A percentile compares a stretch with the other conserved stretches of the same genome.
phyloP scores from a whole-genome alignment of 768 basidiomycete species.

The Suillus spraguei region DNA sequence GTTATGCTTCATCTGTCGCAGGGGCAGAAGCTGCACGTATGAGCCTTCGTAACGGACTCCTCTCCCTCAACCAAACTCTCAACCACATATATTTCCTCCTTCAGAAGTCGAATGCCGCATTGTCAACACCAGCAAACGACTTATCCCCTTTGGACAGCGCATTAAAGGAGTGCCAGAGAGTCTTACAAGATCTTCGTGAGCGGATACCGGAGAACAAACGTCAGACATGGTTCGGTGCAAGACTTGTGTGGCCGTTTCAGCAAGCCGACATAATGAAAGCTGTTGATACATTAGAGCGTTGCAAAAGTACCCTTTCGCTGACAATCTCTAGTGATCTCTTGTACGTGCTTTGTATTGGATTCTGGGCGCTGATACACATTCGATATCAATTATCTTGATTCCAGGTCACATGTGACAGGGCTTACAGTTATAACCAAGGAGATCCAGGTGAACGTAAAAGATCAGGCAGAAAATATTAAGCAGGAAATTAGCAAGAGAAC shows the following conservation, averaged over 20 bases:
- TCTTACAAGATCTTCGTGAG: neutral
- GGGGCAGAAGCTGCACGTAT: conserved; percentile 1
- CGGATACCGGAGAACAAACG: neutral
- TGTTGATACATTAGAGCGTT: neutral
- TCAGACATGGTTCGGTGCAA: neutral
- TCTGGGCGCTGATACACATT: neutral
- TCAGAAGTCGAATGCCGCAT: neutral
- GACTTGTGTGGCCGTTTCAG: neutral
- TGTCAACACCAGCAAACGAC: neutral
- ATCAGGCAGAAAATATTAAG: neutral
- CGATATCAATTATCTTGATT: neutral
- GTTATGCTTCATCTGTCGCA: conserved; percentile 2
- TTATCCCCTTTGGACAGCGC: neutral
- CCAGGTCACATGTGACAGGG: neutral
- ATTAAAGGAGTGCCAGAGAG: neutral
- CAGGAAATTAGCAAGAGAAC: neutral
- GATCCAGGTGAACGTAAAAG: neutral
- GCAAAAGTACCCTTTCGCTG: neutral
- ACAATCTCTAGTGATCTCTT: neutral
- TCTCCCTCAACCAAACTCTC: neutral
- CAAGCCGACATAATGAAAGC: conserved; percentile 1
- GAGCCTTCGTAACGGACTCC: conserved; percentile 1
- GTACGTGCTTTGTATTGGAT: neutral
- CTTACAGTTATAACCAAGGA: neutral
- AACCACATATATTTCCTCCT: neutral